phyloP scores from a whole-genome alignment of 208 protist species.

The Tritrichomonas foetus region DNA sequence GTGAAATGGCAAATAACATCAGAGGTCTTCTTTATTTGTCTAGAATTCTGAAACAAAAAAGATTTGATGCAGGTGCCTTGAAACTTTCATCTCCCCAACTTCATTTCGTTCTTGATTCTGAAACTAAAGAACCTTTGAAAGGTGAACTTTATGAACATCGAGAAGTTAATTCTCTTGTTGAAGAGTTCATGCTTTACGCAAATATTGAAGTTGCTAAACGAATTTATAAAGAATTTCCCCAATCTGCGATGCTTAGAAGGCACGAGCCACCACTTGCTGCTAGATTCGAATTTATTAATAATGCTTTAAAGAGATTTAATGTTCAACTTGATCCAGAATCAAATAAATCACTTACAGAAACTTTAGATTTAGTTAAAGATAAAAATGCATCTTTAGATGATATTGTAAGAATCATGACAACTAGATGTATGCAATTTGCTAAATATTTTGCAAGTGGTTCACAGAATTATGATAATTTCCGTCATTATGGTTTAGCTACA shows the following conservation, averaged over 20 bases:
- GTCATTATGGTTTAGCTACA: conserved; percentile 74
- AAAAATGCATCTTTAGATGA: conserved; percentile 64
- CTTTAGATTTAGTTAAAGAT: conserved; percentile 53
- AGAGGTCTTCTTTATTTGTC: neutral
- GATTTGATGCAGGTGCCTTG: conserved; percentile 57
- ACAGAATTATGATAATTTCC: conserved; percentile 55
- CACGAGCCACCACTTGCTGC: conserved; percentile 65
- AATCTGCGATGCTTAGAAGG: conserved; percentile 65
- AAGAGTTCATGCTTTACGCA: conserved; percentile 75
- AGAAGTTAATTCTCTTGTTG: conserved; percentile 58
- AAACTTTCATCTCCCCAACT: conserved; percentile 55
- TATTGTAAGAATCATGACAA: conserved; percentile 68
- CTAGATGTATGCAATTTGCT: conserved; percentile 66
- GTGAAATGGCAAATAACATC: conserved; percentile 41
- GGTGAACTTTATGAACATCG: conserved; percentile 53
- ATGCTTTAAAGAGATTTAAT: conserved; percentile 17
- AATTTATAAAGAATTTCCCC: conserved; percentile 64
- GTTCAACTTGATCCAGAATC: conserved; percentile 45
- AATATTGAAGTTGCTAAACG: conserved; percentile 67
- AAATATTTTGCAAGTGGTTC: conserved; percentile 45
- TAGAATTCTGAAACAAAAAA: conserved; percentile 33
- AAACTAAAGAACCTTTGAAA: conserved; percentile 47
- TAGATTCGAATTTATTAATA: conserved; percentile 45
- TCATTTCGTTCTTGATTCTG: conserved; percentile 48
- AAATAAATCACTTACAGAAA: conserved; percentile 59